Base-by-base conservation (phyloP, 495 filamentous ascomycete genomes). In the Trichoderma gamsii region DNA sequence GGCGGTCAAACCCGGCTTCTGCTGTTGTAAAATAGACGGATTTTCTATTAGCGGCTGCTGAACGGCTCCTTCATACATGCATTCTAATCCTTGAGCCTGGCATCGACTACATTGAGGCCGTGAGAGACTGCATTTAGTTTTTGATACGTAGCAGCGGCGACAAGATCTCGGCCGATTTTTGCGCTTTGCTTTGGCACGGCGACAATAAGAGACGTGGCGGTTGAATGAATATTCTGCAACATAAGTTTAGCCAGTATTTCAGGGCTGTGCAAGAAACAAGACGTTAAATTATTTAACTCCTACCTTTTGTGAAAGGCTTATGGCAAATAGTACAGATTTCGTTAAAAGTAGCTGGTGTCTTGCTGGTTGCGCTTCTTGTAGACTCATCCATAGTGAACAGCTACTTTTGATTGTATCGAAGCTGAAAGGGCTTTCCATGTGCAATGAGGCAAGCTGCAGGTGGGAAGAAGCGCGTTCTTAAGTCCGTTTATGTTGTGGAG, bases 171-270 rank as follows among this genome's bases (percentile, higher is more conserved):
- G 23, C n/a, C 65, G 65, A 32, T 27, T 21, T 16, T 46, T 41
- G 9, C n/a, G 65, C 35, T 46, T 41, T 12, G 23, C 49, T 16
- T 46, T 41, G 11, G 41, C 32, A 12, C 41, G 43, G 13, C 65
- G 65, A 21, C 65, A 66, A 27, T 66, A 66, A 25, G 65, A 21
- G 65, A 46, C 41, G 41, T 66, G 65, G 4, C 65, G 65, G 5
- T 6, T 43, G 65, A 46, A 32, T 21, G 65, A 66, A 23, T 41
- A 44, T 21, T n/a, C 65, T 66, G 49, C 61, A 46, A 16, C 2
- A 18, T 2, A 46, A 46, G 9, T 16, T 46, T 38, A 38, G 35
- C 35, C 4, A 38, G 43, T 3, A 46, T 4, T 12, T 16, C 18
- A 16, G 18, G 43, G 12, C 12, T 1, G 12, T 4, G 43, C 43